Percentiles rank a stretch among this genome's conserved stretches.
Conservation (phyloP, 306 rosid species). For the Gynostemma pentaphyllum region DNA sequence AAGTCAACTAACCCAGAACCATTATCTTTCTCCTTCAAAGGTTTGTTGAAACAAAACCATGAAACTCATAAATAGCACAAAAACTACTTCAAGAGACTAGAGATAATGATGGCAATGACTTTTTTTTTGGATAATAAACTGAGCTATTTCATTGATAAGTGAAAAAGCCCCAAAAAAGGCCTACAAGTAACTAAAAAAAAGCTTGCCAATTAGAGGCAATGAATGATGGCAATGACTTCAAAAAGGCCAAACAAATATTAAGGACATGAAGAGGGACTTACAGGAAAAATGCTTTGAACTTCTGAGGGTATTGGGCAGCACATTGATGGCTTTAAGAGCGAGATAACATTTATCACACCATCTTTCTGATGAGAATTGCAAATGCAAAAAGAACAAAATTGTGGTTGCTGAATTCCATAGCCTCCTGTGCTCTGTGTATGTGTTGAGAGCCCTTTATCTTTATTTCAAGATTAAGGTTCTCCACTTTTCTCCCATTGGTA, state of each 20-base stretch:
- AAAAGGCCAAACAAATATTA: not conserved
- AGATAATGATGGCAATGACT: no score
- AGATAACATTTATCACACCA: not conserved
- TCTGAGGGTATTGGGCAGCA: not conserved
- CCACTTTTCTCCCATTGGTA: not conserved
- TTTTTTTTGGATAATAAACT: no score
- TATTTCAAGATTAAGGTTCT: not conserved
- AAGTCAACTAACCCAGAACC: not conserved
- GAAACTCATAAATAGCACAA: not conserved
- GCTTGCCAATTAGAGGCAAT: no score
- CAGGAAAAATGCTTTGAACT: not conserved
- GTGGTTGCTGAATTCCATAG: not conserved
- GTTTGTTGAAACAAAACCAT: no score
- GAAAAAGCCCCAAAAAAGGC: no score
- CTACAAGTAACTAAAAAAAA: no score
- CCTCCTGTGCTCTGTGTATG: constrained; percentile 1
- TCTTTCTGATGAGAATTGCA: not conserved
- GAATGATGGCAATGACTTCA: no score
- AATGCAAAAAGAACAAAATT: not conserved
- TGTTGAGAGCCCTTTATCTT: not conserved
- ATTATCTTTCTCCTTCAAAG: no score
- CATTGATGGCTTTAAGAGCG: not conserved
- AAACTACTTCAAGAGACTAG: no score
- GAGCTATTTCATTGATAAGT: no score
- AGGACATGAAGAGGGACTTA: constrained; percentile 1